Evolutionary conservation across 331 rosid genomes (phyloP).

Genomic region (Quercus lobata): DNA sequence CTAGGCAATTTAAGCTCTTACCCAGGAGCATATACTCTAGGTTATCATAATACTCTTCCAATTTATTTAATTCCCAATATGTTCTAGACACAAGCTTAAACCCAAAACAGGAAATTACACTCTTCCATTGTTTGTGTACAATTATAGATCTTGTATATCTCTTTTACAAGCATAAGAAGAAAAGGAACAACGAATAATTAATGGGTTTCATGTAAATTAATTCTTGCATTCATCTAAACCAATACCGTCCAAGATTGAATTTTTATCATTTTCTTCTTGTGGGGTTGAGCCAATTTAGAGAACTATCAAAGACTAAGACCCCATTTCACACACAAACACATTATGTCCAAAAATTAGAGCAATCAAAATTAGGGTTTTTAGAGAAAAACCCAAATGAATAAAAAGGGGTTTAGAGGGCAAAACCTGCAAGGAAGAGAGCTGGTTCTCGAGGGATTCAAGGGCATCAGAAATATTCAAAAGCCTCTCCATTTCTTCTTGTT

Average conservation of each 20-base stretch:
- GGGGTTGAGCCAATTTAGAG: neutral
- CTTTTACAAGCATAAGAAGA: neutral
- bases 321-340: neutral
- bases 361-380: slow-evolving; percentile 1
- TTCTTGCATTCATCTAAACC: neutral
- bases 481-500: slow-evolving; percentile 37
- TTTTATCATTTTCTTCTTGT: neutral
- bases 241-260: neutral
- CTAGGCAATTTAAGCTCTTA: too few relatives aligned
- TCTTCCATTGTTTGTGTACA: neutral
- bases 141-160: neutral
- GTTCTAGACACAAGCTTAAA: neutral
- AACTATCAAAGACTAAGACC: neutral
- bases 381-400: slow-evolving; percentile 13
- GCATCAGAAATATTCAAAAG: slow-evolving; percentile 80
- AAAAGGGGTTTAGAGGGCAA: neutral
- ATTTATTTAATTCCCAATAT: neutral
- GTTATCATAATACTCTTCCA: neutral
- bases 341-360: neutral
- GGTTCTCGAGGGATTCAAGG: slow-evolving; percentile 78
- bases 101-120: neutral
- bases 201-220: neutral
- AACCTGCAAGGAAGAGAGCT: slow-evolving; percentile 86
- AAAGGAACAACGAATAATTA: neutral
- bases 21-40: neutral